Conservation (phyloP, 2,329 filamentous ascomycete species). For the Pseudogymnoascus sp. region DNA sequence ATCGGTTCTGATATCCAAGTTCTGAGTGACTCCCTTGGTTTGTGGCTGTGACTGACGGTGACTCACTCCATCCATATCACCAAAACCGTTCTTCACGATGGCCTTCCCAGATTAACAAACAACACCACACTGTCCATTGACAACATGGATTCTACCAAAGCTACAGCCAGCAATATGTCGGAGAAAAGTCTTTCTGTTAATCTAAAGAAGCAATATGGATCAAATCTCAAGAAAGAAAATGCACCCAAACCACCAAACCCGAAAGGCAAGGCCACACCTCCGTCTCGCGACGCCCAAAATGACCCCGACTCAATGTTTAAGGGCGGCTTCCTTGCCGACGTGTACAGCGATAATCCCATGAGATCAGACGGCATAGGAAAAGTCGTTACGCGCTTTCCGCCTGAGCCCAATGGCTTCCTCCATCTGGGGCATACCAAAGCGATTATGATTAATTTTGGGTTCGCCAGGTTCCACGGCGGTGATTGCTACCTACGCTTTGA, state of each 20-base stretch:
- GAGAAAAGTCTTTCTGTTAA: neutral
- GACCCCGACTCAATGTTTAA: constrained; percentile 67
- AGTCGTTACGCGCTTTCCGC: constrained; percentile 66
- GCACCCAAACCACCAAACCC: constrained; percentile 27
- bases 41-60: neutral
- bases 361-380: constrained; percentile 33
- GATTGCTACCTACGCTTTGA: constrained; percentile 70
- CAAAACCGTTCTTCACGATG: neutral
- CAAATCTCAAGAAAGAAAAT: constrained; percentile 41
- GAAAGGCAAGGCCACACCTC: constrained; percentile 20
- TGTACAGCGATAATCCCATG: constrained; percentile 60
- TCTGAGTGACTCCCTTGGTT: neutral
- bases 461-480: constrained; percentile 66
- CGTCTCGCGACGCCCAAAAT: constrained; percentile 29
- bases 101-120: neutral
- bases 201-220: constrained; percentile 44
- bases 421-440: constrained; percentile 94
- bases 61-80: neutral
- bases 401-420: constrained; percentile 86
- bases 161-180: neutral
- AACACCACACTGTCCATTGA: neutral
- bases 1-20: neutral
- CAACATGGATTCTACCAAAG: neutral
- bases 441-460: constrained; percentile 93
- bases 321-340: constrained; percentile 63